phyloP scores from a whole-genome alignment of 345 rosid genomes.

The Barbarea vulgaris region DNA sequence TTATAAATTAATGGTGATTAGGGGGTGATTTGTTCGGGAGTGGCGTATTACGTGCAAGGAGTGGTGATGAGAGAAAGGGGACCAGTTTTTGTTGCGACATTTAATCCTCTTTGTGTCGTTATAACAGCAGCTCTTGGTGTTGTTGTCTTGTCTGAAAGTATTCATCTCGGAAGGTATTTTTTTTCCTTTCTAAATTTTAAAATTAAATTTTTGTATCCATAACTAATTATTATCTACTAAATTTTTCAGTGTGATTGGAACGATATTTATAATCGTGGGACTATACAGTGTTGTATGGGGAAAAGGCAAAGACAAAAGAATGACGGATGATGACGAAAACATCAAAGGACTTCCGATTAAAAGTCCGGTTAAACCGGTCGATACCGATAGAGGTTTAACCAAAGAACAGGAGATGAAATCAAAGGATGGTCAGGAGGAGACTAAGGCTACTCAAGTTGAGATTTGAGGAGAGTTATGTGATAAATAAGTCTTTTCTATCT shows the following conservation, averaged over 20 bases:
- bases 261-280: conserved; percentile 71
- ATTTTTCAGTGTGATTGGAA: conserved; percentile 70
- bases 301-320: conserved; percentile 67
- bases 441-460: conserved; percentile 25
- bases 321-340: conserved; percentile 27
- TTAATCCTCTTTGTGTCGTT: conserved; percentile 88
- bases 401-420: conserved; percentile 22
- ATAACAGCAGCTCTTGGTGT: conserved; percentile 75
- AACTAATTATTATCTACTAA: background rate
- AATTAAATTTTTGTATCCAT: background rate
- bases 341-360: conserved; percentile 55
- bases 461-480: conserved; percentile 9
- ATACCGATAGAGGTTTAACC: conserved; percentile 26
- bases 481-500: conserved; percentile 3
- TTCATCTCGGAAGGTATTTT: conserved; percentile 85
- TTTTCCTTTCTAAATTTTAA: background rate
- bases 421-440: conserved; percentile 21
- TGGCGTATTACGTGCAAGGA: conserved; percentile 85
- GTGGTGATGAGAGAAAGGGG: conserved; percentile 70
- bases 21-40: conserved; percentile 95
- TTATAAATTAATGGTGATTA: conserved; percentile 26
- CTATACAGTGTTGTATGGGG: conserved; percentile 93
- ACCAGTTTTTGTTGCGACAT: conserved; percentile 85
- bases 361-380: conserved; percentile 28
- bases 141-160: conserved; percentile 62